Evolutionary conservation across 352 stramenopile genomes (phyloP).

Genomic region (Hyaloperonospora brassicae): DNA sequence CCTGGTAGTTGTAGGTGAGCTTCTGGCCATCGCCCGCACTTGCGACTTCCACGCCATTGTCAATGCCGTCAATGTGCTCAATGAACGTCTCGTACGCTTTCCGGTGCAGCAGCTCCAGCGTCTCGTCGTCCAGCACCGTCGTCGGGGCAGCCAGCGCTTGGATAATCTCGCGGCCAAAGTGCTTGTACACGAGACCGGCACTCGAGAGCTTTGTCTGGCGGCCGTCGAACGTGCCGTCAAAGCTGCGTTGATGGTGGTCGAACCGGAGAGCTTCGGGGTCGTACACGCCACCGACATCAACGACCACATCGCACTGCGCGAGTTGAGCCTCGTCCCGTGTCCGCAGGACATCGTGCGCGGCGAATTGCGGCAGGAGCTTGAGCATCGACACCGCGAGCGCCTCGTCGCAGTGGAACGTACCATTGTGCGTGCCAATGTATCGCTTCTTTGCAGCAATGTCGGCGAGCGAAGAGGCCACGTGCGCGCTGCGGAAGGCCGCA

Average conservation of each 20-base stretch:
- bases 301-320: conserved; percentile 90
- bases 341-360: conserved; percentile 66
- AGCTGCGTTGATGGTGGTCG: conserved; percentile 97
- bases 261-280: conserved; percentile 85
- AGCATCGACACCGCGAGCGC: conserved; percentile 96
- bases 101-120: conserved; percentile 78
- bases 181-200: conserved; percentile 96
- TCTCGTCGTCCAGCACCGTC: conserved; percentile 51
- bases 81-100: conserved; percentile 96
- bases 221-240: conserved; percentile 74
- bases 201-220: conserved; percentile 90
- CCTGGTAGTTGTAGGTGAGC: conserved; percentile 58
- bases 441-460: conserved; percentile 53
- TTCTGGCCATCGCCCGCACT: conserved; percentile 21
- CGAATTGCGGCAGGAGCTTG: conserved; percentile 90
- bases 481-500: conserved; percentile 42
- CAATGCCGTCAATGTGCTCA: conserved; percentile 97
- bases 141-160: conserved; percentile 44
- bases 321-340: conserved; percentile 88
- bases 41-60: conserved; percentile 94
- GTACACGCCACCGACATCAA: conserved; percentile 96
- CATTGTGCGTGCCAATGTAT: conserved; percentile 95
- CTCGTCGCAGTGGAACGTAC: conserved; percentile 98
- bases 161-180: conserved; percentile 97
- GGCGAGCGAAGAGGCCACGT: conserved; percentile 40